phyloP scores from a whole-genome alignment of 2,329 filamentous ascomycete species.

The Alternaria triticimaculans region DNA sequence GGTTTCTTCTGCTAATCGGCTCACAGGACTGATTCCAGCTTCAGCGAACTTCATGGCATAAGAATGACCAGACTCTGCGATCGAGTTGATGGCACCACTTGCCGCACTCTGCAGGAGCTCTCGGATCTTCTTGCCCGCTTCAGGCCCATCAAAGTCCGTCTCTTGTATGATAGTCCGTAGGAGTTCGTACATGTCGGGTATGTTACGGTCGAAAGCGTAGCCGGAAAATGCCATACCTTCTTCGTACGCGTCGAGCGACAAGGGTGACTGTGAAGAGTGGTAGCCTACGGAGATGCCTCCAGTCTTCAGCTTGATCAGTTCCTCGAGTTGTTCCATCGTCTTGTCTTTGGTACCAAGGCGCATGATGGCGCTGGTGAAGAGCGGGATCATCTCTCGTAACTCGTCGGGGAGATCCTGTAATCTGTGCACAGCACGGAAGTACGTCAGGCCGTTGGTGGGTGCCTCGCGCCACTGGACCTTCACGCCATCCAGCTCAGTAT shows the following conservation, averaged over 20 bases:
- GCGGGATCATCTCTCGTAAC: constrained; percentile 79
- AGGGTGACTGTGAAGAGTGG: constrained; percentile 79
- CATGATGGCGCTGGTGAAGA: constrained; percentile 94
- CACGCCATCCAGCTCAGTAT: constrained; percentile 65
- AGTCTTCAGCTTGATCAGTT: constrained; percentile 94
- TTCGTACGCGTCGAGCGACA: constrained; percentile 70
- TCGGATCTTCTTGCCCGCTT: constrained; percentile 80
- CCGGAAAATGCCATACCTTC: constrained; percentile 87
- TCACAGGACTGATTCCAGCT: constrained; percentile 74
- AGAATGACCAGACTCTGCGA: constrained; percentile 87
- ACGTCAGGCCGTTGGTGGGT: constrained; percentile 93
- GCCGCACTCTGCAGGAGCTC: constrained; percentile 86
- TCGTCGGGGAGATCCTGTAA: constrained; percentile 83
- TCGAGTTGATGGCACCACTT: constrained; percentile 88
- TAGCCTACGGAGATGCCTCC: constrained; percentile 87
- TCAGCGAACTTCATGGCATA: constrained; percentile 87
- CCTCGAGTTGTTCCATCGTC: constrained; percentile 93
- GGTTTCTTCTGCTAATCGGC: constrained; percentile 81
- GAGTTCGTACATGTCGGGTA: constrained; percentile 89
- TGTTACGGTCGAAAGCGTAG: constrained; percentile 86
- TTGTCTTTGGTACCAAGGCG: constrained; percentile 86
- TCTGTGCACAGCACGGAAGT: constrained; percentile 87
- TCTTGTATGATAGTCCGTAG: constrained; percentile 80
- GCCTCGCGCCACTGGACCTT: constrained; percentile 90
- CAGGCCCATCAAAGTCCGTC: constrained; percentile 85